Percentiles rank a stretch among this genome's conserved stretches.
Conservation (phyloP, 2,329 filamentous ascomycete species). For the Paracorniculantispora psalliotae region DNA sequence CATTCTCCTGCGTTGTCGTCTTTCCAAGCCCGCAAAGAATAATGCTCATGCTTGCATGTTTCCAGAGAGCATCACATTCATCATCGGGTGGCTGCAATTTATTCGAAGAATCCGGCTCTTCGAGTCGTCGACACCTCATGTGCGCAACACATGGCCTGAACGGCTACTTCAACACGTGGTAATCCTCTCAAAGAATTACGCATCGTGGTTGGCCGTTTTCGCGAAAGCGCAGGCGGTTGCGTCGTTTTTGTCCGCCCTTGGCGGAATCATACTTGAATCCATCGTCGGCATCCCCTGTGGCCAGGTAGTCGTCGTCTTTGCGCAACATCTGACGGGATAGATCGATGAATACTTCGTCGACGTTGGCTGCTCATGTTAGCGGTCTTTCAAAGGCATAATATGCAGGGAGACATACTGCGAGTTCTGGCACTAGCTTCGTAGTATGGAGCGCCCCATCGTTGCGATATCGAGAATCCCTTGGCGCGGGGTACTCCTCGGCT, state of each 20-base stretch:
- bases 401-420: conserved; percentile 48
- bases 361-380: conserved; percentile 56
- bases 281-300: conserved; percentile 31
- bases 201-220: conserved; percentile 35
- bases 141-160: background rate
- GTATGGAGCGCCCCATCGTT: conserved; percentile 83
- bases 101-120: background rate
- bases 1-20: background rate
- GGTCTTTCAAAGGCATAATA: background rate
- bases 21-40: background rate
- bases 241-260: conserved; percentile 24
- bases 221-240: conserved; percentile 26
- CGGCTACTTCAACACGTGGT: no score
- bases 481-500: conserved; percentile 73
- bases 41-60: no score
- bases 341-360: conserved; percentile 85
- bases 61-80: no score
- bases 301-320: conserved; percentile 54
- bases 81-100: no score
- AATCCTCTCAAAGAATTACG: conserved; percentile 36
- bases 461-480: conserved; percentile 78
- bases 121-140: background rate
- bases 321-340: conserved; percentile 78
- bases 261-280: conserved; percentile 38
- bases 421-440: conserved; percentile 85